Evolutionary conservation across 192 early-diverging fungal species (phyloP).

Genomic region (Mortierella hygrophila): DNA sequence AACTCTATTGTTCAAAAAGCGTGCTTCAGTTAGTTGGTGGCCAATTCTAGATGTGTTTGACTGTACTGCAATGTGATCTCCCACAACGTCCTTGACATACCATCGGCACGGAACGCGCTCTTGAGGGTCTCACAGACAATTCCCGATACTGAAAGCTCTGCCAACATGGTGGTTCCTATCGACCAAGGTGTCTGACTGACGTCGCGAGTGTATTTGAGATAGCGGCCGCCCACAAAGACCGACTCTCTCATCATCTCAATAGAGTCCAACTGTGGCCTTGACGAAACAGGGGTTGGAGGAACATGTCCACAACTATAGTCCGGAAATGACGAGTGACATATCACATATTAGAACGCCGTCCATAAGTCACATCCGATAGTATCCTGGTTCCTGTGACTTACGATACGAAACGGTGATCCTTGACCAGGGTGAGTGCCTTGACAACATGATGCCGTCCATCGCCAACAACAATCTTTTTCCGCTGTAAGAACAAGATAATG

Average conservation of each 20-base stretch:
- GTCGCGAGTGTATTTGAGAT: slow-evolving; percentile 77
- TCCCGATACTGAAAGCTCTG: slow-evolving; percentile 86
- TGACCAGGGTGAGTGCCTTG: slow-evolving; percentile 59
- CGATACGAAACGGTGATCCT: slow-evolving; percentile 58
- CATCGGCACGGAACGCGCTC: slow-evolving; percentile 67
- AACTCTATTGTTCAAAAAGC: slow-evolving; percentile 56
- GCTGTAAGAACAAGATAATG: slow-evolving; percentile 21
- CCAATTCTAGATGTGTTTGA: too few relatives aligned
- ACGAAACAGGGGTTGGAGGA: slow-evolving; percentile 46
- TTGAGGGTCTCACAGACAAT: slow-evolving; percentile 73
- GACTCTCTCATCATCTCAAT: slow-evolving; percentile 64
- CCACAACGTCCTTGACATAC: slow-evolving; percentile 38
- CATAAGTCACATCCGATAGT: neutral
- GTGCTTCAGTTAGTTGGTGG: neutral
- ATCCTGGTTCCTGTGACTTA: slow-evolving; percentile 24
- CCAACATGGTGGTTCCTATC: slow-evolving; percentile 74
- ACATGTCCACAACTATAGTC: slow-evolving; percentile 11
- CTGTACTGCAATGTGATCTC: neutral
- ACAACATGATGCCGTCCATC: slow-evolving; percentile 60
- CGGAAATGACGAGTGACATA: neutral
- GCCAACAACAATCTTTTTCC: slow-evolving; percentile 58
- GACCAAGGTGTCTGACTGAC: slow-evolving; percentile 92
- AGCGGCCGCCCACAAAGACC: slow-evolving; percentile 76
- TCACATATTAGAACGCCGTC: slow-evolving; percentile 4
- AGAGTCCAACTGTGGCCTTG: slow-evolving; percentile 46